Conservation (phyloP, 176 grass and related monocot genomes). For the Alloteropsis semialata region DNA sequence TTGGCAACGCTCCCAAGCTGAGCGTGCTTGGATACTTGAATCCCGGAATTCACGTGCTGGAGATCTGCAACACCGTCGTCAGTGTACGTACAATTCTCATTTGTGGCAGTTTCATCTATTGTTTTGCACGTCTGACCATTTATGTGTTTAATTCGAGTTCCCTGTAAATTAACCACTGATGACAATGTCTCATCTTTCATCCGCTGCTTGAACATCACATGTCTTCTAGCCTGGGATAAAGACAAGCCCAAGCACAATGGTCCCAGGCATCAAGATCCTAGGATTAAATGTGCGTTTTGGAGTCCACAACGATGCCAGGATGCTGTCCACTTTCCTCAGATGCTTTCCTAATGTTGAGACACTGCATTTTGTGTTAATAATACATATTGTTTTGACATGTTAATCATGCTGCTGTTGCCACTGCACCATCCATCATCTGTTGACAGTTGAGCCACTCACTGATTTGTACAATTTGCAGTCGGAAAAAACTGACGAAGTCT, state of each 20-base stretch:
- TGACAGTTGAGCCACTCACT: not conserved
- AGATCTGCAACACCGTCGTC: too few relatives aligned
- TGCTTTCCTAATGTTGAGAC: not conserved
- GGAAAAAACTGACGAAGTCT: not conserved
- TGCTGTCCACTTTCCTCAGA: not conserved
- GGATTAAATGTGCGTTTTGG: not conserved
- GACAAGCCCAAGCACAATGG: not conserved
- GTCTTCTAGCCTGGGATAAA: not conserved
- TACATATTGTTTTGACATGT: not conserved
- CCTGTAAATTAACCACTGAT: too few relatives aligned
- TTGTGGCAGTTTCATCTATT: too few relatives aligned
- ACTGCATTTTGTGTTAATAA: slow-evolving; percentile 1
- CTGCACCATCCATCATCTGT: not conserved
- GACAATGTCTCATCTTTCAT: too few relatives aligned
- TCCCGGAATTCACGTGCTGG: too few relatives aligned
- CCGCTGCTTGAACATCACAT: too few relatives aligned
- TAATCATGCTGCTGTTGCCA: not conserved
- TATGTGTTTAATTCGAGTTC: too few relatives aligned
- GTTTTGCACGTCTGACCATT: too few relatives aligned
- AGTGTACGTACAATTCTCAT: too few relatives aligned
- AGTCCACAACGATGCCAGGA: not conserved
- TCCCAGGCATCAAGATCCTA: not conserved
- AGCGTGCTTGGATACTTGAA: too few relatives aligned
- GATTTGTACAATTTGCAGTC: not conserved
- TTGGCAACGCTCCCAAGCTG: too few relatives aligned